These are phyloP conservation scores for Fusarium begoniae DNA, from an alignment of 2,329 filamentous ascomycete species.

Conservation along the genomic window DNA sequence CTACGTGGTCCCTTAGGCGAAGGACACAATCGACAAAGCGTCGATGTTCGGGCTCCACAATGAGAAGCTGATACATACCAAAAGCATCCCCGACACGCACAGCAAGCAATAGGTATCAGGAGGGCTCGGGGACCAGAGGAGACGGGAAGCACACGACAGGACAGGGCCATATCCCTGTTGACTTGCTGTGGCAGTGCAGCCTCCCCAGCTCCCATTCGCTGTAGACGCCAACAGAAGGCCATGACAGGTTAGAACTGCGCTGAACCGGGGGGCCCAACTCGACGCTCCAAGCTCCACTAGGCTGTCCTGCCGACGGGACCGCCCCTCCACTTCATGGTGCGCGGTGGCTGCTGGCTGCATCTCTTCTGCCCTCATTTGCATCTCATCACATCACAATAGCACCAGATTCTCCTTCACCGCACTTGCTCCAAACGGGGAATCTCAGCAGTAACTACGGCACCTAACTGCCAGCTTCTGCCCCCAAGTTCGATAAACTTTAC, in stretches of 20 bases:
- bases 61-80: background rate
- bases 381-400: conserved; percentile 32
- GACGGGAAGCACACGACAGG: conserved; percentile 17
- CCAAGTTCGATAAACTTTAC: background rate
- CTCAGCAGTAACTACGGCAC: background rate
- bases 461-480: conserved; percentile 2
- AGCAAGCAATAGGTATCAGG: background rate
- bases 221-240: background rate
- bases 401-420: conserved; percentile 32
- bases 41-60: conserved; percentile 25
- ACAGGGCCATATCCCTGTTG: conserved; percentile 14
- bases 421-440: conserved; percentile 18
- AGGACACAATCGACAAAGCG: conserved; percentile 19
- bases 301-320: conserved; percentile 27
- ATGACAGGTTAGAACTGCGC: background rate
- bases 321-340: conserved; percentile 29
- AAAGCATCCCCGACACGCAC: background rate
- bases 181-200: conserved; percentile 35
- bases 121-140: conserved; percentile 2
- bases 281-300: conserved; percentile 10
- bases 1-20: conserved; percentile 29
- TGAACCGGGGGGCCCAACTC: background rate
- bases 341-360: conserved; percentile 11
- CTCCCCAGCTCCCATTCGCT: conserved; percentile 1
- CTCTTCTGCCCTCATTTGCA: conserved; percentile 31